Evolutionary conservation across 768 basidiomycete genomes (phyloP), one percentile per base, ranked within the genome.

Genomic region (Tricholoma flavovirens): DNA sequence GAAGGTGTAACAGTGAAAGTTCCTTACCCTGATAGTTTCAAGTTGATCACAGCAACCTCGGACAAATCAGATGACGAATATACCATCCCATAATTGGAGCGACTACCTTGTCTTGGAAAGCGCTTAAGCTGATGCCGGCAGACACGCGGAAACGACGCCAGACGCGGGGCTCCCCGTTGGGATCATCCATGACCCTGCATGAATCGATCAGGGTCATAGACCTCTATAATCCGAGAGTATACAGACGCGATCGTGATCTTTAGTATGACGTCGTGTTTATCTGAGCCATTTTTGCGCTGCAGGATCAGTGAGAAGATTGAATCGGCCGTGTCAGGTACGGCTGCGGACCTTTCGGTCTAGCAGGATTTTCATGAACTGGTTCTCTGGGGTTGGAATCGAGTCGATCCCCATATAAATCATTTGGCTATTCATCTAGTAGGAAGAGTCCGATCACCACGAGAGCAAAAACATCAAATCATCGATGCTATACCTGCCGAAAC

Each of bases 91-190:
- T 65, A 15, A 70, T 62, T 5, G 72, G 72, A 1, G 67, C 62
- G 6, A 73, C 43, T 30, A 64, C 68, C 53, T 73, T 74, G 60
- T 72, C 70, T 52, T 73, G 71, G 49, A 73, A 67, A 1, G 65
- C 65, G 26, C 65, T 66, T 33, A 74, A 55, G 32, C 66, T 67
- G 19, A 69, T 69, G 2, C 70, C 72, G 35, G 68, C 71, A 10
- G 69, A 68, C 29, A 72, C 67, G 12, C 66, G 65, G 59, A 72
- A 66, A 30, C 66, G 19, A 21, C 69, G 65, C 70, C 67, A 70
- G 10, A 71, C 61, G 10, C 66, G 64, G 15, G 61, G 62, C 50
- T n/a, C 66, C 51, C 11, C 70, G 66, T 10, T 64, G 26, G 49
- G 19, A 14, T 50, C 49, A 30, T 17, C 19, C 26, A 50, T 50